A percentile compares a stretch with the other conserved stretches of the same genome.
Conservation (phyloP, 371 early-diverging fungal genomes). For the Aphelidium insulamus region DNA sequence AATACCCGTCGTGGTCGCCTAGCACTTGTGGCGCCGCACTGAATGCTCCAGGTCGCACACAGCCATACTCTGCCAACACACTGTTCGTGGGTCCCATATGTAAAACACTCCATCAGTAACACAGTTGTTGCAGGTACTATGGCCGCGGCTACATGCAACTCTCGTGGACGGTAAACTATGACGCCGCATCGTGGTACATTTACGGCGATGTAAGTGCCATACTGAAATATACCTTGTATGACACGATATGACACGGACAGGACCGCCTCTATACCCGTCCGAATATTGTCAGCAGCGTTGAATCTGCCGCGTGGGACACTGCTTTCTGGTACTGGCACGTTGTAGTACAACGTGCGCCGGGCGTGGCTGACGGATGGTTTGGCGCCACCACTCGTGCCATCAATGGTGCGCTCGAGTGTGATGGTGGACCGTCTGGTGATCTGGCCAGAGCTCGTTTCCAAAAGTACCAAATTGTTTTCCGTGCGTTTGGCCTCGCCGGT, state of each 20-base stretch:
- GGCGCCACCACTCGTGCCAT: slow-evolving; percentile 5
- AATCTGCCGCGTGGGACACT: slow-evolving; percentile 1
- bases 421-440: too few relatives aligned
- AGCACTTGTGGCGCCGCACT: too few relatives aligned
- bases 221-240: too few relatives aligned
- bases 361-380: slow-evolving; percentile 3
- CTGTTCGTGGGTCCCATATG: too few relatives aligned
- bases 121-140: too few relatives aligned
- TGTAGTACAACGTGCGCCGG: slow-evolving; percentile 1
- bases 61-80: too few relatives aligned
- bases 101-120: too few relatives aligned
- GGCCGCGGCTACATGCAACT: slow-evolving; percentile 9
- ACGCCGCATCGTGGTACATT: slow-evolving; percentile 2
- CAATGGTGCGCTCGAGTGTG: slow-evolving; percentile 7
- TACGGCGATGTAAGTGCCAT: too few relatives aligned
- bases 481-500: too few relatives aligned
- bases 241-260: too few relatives aligned
- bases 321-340: slow-evolving; percentile 5
- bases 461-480: slow-evolving; percentile 2
- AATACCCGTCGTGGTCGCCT: too few relatives aligned
- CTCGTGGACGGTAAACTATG: slow-evolving; percentile 7
- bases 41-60: too few relatives aligned
- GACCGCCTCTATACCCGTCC: slow-evolving; percentile 4
- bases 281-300: slow-evolving; percentile 1
- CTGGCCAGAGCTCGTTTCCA: background rate